Evolutionary conservation across 1,284 basidiomycete genomes (phyloP).

Genomic region (Cryptococcus sp.): DNA sequence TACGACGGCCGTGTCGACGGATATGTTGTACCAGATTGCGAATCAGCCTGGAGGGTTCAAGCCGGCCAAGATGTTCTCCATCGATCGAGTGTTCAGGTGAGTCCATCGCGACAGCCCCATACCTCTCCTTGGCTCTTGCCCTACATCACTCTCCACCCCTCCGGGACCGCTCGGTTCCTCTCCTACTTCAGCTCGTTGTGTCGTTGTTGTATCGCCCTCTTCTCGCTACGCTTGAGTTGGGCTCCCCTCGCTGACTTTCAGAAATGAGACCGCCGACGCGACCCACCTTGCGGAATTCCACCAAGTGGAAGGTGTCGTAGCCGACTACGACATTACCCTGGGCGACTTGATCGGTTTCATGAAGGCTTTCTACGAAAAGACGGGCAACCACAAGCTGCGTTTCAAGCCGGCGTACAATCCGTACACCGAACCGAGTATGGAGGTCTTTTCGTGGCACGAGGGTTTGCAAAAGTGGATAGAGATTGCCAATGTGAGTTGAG

Average conservation of each 20-base stretch:
- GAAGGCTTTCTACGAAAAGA: conserved; percentile 96
- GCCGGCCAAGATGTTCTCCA: conserved; percentile 95
- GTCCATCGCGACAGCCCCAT: conserved; percentile 7
- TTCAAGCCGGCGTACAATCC: conserved; percentile 81
- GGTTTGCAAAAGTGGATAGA: conserved; percentile 95
- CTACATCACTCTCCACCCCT: background rate
- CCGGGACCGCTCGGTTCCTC: too few relatives aligned
- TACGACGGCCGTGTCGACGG: conserved; percentile 90
- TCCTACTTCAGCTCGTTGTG: too few relatives aligned
- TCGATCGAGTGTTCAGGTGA: conserved; percentile 84
- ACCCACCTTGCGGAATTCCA: conserved; percentile 99
- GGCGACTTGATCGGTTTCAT: conserved; percentile 98
- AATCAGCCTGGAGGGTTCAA: conserved; percentile 71
- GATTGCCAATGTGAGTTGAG: conserved; percentile 51
- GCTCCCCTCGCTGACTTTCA: conserved; percentile 16
- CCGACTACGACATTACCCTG: conserved; percentile 88
- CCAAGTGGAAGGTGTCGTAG: conserved; percentile 98
- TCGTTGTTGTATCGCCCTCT: background rate
- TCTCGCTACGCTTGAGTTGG: too few relatives aligned
- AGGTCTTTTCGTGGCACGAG: conserved; percentile 98
- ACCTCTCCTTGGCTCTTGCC: background rate
- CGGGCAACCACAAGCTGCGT: conserved; percentile 86
- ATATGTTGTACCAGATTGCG: conserved; percentile 92
- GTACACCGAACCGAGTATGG: conserved; percentile 97
- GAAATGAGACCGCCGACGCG: conserved; percentile 98